These are phyloP conservation scores for Trichoderma atroviride DNA, from an alignment of 2,329 filamentous ascomycete species.

Conservation along the genomic window DNA sequence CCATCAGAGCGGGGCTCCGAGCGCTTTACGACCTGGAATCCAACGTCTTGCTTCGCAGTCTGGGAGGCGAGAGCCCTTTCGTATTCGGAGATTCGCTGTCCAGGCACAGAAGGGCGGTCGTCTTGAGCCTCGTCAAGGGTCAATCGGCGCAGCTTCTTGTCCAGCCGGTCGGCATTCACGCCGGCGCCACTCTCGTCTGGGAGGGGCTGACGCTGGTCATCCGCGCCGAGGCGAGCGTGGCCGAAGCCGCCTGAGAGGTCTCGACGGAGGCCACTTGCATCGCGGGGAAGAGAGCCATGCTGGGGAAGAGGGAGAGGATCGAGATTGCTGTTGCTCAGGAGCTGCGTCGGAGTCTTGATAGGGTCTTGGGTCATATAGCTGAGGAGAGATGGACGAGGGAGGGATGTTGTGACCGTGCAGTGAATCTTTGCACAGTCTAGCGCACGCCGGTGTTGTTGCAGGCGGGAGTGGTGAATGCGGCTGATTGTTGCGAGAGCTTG, in stretches of 20 bases:
- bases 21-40: slow-evolving; percentile 60
- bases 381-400: slow-evolving; percentile 39
- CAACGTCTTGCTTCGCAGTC: slow-evolving; percentile 51
- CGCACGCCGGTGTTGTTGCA: slow-evolving; percentile 22
- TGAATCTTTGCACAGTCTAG: slow-evolving; percentile 54
- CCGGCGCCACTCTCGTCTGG: slow-evolving; percentile 27
- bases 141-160: slow-evolving; percentile 57
- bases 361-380: slow-evolving; percentile 69
- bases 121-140: slow-evolving; percentile 42
- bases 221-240: slow-evolving; percentile 37
- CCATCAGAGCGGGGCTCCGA: slow-evolving; percentile 44
- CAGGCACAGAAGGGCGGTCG: slow-evolving; percentile 42
- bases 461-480: slow-evolving; percentile 22
- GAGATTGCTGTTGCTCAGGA: slow-evolving; percentile 43
- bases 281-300: slow-evolving; percentile 59
- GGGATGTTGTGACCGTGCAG: slow-evolving; percentile 53
- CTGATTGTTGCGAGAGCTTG: slow-evolving; percentile 6
- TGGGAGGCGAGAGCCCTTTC: slow-evolving; percentile 59
- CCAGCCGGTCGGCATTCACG: slow-evolving; percentile 49
- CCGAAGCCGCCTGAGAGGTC: slow-evolving; percentile 39
- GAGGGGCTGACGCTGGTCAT: slow-evolving; percentile 2
- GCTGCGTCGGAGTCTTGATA: slow-evolving; percentile 49
- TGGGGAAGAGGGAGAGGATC: slow-evolving; percentile 46
- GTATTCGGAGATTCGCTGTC: slow-evolving; percentile 61
- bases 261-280: slow-evolving; percentile 44